A percentile compares a stretch with the other conserved stretches of the same genome.
Evolutionary conservation across 78 protist species (phyloP).

Genomic region (Chrysochromulina parva): DNA sequence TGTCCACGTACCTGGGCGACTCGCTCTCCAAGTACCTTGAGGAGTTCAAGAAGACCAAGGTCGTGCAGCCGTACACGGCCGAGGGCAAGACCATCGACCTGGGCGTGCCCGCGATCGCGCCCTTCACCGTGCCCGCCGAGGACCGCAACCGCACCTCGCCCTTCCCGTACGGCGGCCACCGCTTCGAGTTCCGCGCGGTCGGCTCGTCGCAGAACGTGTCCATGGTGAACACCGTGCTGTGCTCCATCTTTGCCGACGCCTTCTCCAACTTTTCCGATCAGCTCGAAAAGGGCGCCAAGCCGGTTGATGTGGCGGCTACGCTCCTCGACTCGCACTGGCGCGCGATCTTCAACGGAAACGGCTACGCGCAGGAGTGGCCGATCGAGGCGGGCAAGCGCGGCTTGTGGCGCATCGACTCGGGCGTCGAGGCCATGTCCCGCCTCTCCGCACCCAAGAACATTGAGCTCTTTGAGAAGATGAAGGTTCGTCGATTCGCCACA

Average conservation of each 20-base stretch:
- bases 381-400: constrained; percentile 81
- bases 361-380: constrained; percentile 79
- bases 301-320: constrained; percentile 57
- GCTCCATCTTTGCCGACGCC: constrained; percentile 57
- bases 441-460: constrained; percentile 72
- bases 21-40: constrained; percentile 42
- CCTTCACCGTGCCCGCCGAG: constrained; percentile 62
- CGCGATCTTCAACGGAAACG: constrained; percentile 86
- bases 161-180: constrained; percentile 87
- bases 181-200: constrained; percentile 85
- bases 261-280: constrained; percentile 19
- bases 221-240: constrained; percentile 56
- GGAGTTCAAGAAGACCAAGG: not conserved
- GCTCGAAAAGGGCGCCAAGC: constrained; percentile 39
- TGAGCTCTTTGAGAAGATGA: constrained; percentile 60
- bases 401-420: constrained; percentile 50
- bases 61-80: constrained; percentile 32
- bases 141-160: constrained; percentile 96
- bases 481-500: not conserved
- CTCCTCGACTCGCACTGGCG: constrained; percentile 60
- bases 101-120: constrained; percentile 71
- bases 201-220: constrained; percentile 80
- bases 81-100: constrained; percentile 26
- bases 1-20: constrained; percentile 87
- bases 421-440: constrained; percentile 61